Evolutionary conservation across 116 monocot species (phyloP).

Genomic region (Cymodocea nodosa): DNA sequence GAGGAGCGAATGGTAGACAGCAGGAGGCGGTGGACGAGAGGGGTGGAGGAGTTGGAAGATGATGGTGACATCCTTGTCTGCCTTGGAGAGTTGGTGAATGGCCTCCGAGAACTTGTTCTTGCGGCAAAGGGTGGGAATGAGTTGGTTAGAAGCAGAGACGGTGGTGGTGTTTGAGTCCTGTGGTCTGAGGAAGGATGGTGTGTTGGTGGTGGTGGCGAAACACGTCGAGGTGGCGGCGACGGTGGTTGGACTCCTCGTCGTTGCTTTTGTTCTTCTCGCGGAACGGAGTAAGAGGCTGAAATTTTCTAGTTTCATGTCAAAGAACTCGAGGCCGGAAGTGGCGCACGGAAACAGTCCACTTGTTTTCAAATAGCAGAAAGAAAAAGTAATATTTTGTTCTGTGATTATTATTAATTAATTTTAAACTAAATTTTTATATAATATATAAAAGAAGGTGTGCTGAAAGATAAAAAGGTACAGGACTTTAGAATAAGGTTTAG

Average conservation of each 20-base stretch:
- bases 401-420: no score
- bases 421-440: no score
- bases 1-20: slow-evolving; percentile 8
- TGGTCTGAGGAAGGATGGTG: slow-evolving; percentile 6
- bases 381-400: no score
- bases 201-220: background rate
- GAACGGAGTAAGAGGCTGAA: no score
- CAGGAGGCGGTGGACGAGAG: background rate
- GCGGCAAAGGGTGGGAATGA: slow-evolving; percentile 1
- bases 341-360: no score
- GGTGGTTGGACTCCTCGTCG: background rate
- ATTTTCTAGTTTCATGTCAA: no score
- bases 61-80: background rate
- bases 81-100: background rate
- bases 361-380: no score
- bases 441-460: no score
- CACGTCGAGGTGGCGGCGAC: background rate
- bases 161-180: background rate
- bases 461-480: no score
- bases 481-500: no score
- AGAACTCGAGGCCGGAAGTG: no score
- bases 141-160: background rate
- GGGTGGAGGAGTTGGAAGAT: slow-evolving; percentile 2
- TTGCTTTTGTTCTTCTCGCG: background rate
- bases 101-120: slow-evolving; percentile 5